Evolutionary conservation across 305 asterid species (phyloP), one percentile per base, ranked within the genome.

Genomic region (Fraxinus paxiana): DNA sequence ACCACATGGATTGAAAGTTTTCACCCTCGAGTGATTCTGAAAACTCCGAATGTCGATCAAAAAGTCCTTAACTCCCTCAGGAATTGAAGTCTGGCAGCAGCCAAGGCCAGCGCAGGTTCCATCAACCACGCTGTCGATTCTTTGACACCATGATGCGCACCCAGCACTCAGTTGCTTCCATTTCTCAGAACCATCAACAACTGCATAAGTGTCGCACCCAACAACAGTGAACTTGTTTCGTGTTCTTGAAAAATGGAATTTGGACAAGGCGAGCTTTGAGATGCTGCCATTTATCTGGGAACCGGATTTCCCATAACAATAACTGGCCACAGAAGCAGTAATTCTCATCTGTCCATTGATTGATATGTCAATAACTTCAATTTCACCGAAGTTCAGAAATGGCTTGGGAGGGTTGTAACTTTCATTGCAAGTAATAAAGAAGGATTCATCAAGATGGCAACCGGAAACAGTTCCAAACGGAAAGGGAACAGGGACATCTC

Each of bases 31-130:
- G 77, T 82, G 79, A 43, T 85, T 78, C 26, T 80, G 73, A 76
- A 85, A 82, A 79, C 87, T 85, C 8, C 75, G 33, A 56, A 85
- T 43, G 13, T 82, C 59, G 41, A 70, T 77, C 9, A 65, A 8
- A 61, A 85, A 75, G 24, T 67, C 69, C 2, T 37, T 37, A 1
- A 79, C 78, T 33, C 81, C 81, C 0, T 83, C 59, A 6, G 81
- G 83, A 12, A 83, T 79, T 3, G 75, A 76, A 73, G 73, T 63
- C 77, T 85, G 84, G 80, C 88, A 81, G 76, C 87, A 86, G 31
- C 87, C 87, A 30, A 76, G 24, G 17, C 87, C 87, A 7, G 79
- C 63, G 38, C 87, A 86, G n/a, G 80, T 24, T 18, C 84, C 83
- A 3, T 78, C 37, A 13, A 20, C 59, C 38, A 83, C 80, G 20